Evolutionary conservation across 192 early-diverging fungal genomes (phyloP).

Genomic region (Coemansia sp.): DNA sequence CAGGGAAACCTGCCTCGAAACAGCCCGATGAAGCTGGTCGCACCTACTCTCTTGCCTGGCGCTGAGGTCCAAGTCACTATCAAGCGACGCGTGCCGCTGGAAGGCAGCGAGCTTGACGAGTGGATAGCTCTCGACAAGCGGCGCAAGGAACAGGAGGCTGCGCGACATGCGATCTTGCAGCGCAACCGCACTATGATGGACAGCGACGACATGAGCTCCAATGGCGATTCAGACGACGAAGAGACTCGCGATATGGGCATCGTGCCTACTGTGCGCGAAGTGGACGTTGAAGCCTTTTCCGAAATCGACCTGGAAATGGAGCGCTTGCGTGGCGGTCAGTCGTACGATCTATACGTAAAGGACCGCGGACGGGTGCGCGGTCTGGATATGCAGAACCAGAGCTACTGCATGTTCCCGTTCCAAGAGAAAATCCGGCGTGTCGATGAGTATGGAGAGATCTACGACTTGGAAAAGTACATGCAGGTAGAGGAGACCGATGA

Average conservation of each 20-base stretch:
- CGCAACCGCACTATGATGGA: conserved; percentile 76
- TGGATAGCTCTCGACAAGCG: conserved; percentile 68
- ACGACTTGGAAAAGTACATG: conserved; percentile 67
- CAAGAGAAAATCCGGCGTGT: conserved; percentile 78
- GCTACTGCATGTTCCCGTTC: conserved; percentile 88
- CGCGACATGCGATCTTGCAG: conserved; percentile 68
- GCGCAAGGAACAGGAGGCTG: conserved; percentile 72
- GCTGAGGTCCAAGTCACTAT: conserved; percentile 45
- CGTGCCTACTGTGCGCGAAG: conserved; percentile 59
- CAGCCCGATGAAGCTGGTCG: conserved; percentile 22
- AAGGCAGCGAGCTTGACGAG: conserved; percentile 83
- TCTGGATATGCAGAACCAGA: conserved; percentile 80
- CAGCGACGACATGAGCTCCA: conserved; percentile 67
- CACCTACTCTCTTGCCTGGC: conserved; percentile 34
- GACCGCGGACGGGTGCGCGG: conserved; percentile 73
- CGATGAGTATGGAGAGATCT: conserved; percentile 93
- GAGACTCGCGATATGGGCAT: conserved; percentile 36
- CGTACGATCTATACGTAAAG: conserved; percentile 84
- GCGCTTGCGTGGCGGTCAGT: conserved; percentile 58
- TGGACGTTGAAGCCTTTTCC: conserved; percentile 48
- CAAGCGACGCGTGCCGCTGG: conserved; percentile 73
- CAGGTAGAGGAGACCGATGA: conserved; percentile 48
- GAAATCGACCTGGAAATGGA: conserved; percentile 59
- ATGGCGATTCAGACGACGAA: conserved; percentile 42
- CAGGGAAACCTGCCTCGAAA: conserved; percentile 15